phyloP scores from a whole-genome alignment of 2,329 filamentous ascomycete species.

The Claviceps sorghi region DNA sequence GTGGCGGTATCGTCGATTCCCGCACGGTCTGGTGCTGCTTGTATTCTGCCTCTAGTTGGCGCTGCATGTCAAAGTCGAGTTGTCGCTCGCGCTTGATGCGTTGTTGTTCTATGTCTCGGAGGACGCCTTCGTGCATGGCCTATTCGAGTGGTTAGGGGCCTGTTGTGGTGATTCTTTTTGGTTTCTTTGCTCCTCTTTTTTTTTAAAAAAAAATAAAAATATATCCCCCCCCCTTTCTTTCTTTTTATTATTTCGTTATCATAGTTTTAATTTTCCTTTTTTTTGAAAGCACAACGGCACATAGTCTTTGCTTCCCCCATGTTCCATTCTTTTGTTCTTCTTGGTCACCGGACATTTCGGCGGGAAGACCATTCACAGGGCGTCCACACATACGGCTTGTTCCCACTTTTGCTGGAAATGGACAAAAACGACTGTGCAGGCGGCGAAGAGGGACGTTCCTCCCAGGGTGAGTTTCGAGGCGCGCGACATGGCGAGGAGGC shows the following conservation, averaged over 20 bases:
- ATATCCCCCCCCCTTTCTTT: neutral
- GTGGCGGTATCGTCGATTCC: constrained; percentile 17
- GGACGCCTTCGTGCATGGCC: constrained; percentile 92
- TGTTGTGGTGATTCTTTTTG: neutral
- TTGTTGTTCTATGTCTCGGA: constrained; percentile 91
- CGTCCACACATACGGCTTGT: constrained; percentile 48
- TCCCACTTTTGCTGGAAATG: constrained; percentile 81
- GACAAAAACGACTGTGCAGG: constrained; percentile 66
- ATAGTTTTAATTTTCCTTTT: neutral
- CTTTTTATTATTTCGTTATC: neutral
- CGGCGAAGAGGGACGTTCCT: constrained; percentile 61
- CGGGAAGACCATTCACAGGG: neutral
- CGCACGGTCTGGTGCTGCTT: constrained; percentile 72
- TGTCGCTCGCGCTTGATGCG: constrained; percentile 79
- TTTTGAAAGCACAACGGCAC: neutral
- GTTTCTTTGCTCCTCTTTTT: neutral
- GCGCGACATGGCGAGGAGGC: constrained; percentile 57
- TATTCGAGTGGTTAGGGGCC: constrained; percentile 18
- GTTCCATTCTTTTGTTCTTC: neutral
- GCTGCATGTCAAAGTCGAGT: constrained; percentile 88
- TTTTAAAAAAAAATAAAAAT: too few species aligned
- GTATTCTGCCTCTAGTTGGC: constrained; percentile 73
- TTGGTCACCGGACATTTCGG: neutral
- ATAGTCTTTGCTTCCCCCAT: neutral
- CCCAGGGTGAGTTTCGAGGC: constrained; percentile 77